These are phyloP conservation scores for Yarrowia sp. DNA, from an alignment of 805 yeast genomes.

Conservation along the genomic window DNA sequence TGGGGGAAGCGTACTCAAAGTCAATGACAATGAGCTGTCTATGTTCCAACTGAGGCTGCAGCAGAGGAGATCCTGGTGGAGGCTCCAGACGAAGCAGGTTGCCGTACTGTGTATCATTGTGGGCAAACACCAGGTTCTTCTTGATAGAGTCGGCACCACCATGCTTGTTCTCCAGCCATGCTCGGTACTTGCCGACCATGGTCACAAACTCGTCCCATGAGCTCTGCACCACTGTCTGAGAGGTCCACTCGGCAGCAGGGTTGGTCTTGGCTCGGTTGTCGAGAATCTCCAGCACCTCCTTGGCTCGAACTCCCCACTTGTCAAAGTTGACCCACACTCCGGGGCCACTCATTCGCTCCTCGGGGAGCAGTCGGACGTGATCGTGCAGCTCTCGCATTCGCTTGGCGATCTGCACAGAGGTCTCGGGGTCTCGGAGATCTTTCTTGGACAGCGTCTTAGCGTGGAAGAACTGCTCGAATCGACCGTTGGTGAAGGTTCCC, in stretches of 20 bases:
- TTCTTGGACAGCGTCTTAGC: slow-evolving; percentile 72
- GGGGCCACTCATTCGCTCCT: slow-evolving; percentile 63
- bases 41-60: slow-evolving; percentile 53
- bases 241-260: slow-evolving; percentile 33
- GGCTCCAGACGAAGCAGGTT: slow-evolving; percentile 66
- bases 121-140: slow-evolving; percentile 72
- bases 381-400: slow-evolving; percentile 93
- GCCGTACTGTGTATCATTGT: slow-evolving; percentile 96
- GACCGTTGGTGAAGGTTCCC: slow-evolving; percentile 89
- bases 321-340: slow-evolving; percentile 64
- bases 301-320: slow-evolving; percentile 64
- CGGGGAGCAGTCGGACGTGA: slow-evolving; percentile 62
- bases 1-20: slow-evolving; percentile 93
- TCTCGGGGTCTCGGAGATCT: slow-evolving; percentile 71
- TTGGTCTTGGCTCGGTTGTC: slow-evolving; percentile 38
- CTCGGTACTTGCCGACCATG: slow-evolving; percentile 52
- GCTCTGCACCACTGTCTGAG: slow-evolving; percentile 35
- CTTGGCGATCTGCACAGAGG: slow-evolving; percentile 82
- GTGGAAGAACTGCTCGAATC: slow-evolving; percentile 89
- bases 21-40: slow-evolving; percentile 87
- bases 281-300: slow-evolving; percentile 44
- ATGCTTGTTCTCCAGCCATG: slow-evolving; percentile 59
- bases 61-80: slow-evolving; percentile 51
- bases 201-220: slow-evolving; percentile 52
- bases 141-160: slow-evolving; percentile 44